These are phyloP conservation scores for Lepidium sativum DNA, from an alignment of 345 rosid genomes.

Conservation along the genomic window DNA sequence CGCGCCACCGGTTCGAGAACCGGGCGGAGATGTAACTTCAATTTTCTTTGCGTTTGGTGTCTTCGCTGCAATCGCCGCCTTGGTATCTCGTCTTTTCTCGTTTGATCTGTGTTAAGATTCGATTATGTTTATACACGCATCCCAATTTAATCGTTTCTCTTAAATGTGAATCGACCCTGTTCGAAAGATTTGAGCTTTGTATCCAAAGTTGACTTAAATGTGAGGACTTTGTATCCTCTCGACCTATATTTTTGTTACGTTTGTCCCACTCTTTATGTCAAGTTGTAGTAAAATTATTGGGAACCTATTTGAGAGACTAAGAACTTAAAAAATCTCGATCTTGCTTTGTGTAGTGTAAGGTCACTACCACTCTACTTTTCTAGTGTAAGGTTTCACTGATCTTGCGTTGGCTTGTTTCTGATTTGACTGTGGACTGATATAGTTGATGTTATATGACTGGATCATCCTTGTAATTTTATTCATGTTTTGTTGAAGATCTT, in stretches of 20 bases:
- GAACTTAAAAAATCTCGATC: not conserved
- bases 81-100: constrained; percentile 28
- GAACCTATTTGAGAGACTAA: not conserved
- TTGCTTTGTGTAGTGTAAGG: not conserved
- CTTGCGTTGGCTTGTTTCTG: not conserved
- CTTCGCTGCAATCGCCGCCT: constrained; percentile 31
- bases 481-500: not conserved
- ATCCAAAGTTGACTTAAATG: constrained; percentile 2
- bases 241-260: not conserved
- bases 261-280: not conserved
- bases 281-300: not conserved
- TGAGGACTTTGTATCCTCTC: not conserved
- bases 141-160: not conserved
- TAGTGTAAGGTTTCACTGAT: not conserved
- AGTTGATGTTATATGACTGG: not conserved
- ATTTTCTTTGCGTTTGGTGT: constrained; percentile 29
- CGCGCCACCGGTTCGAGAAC: constrained; percentile 16
- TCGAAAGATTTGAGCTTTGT: not conserved
- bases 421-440: not conserved
- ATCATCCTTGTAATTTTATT: not conserved
- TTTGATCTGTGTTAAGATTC: not conserved
- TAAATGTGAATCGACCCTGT: not conserved
- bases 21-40: constrained; percentile 25
- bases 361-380: not conserved
- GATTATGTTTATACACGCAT: not conserved